A percentile compares a stretch with the other conserved stretches of the same genome.
These are phyloP conservation scores for Cercospora zeina DNA, from an alignment of 2,329 filamentous ascomycete species.

Conservation along the genomic window DNA sequence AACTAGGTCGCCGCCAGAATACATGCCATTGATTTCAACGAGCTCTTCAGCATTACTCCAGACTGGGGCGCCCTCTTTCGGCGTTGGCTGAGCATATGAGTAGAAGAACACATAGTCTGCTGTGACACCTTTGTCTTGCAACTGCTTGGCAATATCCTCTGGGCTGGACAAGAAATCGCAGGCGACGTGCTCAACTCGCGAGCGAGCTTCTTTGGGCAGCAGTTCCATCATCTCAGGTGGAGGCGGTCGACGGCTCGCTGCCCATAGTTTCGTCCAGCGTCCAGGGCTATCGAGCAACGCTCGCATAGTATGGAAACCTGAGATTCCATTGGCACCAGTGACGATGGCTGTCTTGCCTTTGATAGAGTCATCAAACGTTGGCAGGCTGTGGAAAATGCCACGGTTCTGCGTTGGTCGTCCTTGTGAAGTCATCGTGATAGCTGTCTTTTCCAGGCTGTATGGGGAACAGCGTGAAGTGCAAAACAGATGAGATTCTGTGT, in stretches of 20 bases:
- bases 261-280: constrained; percentile 56
- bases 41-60: constrained; percentile 56
- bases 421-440: constrained; percentile 33
- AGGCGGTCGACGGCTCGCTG: constrained; percentile 51
- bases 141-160: constrained; percentile 41
- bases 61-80: constrained; percentile 46
- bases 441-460: background rate
- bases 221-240: constrained; percentile 42
- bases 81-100: constrained; percentile 54
- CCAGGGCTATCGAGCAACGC: constrained; percentile 50
- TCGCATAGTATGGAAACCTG: constrained; percentile 54
- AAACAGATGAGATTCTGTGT: background rate
- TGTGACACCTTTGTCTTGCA: constrained; percentile 42
- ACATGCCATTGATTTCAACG: constrained; percentile 50
- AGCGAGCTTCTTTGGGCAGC: constrained; percentile 37
- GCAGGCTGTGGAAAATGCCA: constrained; percentile 55
- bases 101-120: constrained; percentile 56
- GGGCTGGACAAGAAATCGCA: constrained; percentile 43
- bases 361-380: constrained; percentile 47
- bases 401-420: constrained; percentile 31
- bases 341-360: constrained; percentile 54
- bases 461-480: background rate
- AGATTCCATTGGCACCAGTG: constrained; percentile 58
- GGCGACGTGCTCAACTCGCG: constrained; percentile 36
- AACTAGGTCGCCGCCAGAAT: constrained; percentile 27